These are phyloP conservation scores for Hymenoscyphus occultus DNA, from an alignment of 2,329 filamentous ascomycete genomes.

Conservation along the genomic window DNA sequence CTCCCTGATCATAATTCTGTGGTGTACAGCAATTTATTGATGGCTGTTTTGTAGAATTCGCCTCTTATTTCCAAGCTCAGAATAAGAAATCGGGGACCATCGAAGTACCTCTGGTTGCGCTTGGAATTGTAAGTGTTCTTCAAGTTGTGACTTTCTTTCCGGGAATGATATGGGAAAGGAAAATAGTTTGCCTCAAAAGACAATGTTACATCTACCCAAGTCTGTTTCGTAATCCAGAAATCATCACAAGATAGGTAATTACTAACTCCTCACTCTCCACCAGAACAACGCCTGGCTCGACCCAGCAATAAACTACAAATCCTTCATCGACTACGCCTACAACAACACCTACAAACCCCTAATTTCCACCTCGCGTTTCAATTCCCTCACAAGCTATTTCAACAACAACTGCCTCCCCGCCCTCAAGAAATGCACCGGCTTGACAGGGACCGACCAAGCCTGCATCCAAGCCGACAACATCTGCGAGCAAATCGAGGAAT, in stretches of 20 bases:
- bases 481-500: conserved; percentile 43
- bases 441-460: conserved; percentile 68
- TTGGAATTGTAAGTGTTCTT: neutral
- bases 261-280: conserved; percentile 22
- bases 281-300: conserved; percentile 47
- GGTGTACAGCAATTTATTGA: neutral
- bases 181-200: no score
- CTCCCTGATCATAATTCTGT: no score
- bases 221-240: no score
- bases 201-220: no score
- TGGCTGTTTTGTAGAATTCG: conserved; percentile 40
- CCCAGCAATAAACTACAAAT: conserved; percentile 50
- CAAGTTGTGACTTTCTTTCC: no score
- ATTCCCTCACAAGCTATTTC: conserved; percentile 37
- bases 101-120: conserved; percentile 33
- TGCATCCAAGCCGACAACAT: conserved; percentile 67
- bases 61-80: conserved; percentile 53
- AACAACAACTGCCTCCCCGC: conserved; percentile 39
- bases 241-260: no score
- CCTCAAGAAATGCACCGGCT: conserved; percentile 38
- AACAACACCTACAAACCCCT: conserved; percentile 41
- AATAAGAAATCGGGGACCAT: conserved; percentile 40
- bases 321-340: conserved; percentile 31
- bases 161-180: no score
- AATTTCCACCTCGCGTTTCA: conserved; percentile 38